phyloP scores from a whole-genome alignment of 306 rosid genomes.

The Medicago arabica region DNA sequence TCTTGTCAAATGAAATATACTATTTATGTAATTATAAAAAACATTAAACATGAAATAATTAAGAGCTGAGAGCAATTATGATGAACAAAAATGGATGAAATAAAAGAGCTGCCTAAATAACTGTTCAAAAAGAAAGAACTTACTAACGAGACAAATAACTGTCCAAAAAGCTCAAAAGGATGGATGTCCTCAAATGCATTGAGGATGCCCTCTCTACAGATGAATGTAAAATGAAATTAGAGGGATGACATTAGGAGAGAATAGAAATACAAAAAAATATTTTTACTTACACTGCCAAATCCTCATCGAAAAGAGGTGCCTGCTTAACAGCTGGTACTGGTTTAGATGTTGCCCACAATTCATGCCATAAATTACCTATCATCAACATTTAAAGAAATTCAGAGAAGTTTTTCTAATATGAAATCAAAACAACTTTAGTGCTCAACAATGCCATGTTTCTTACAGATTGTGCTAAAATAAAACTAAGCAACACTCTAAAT shows the following conservation, averaged over 20 bases:
- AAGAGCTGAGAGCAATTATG: neutral
- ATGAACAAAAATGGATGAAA: conserved; percentile 15
- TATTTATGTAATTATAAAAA: neutral
- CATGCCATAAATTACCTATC: conserved; percentile 95
- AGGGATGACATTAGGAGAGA: conserved; percentile 11
- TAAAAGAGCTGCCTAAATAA: neutral
- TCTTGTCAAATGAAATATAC: neutral
- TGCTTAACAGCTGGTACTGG: conserved; percentile 97
- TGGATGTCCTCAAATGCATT: conserved; percentile 74
- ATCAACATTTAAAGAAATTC: conserved; percentile 38
- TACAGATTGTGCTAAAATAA: conserved; percentile 15
- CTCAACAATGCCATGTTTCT: conserved; percentile 12
- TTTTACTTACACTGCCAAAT: conserved; percentile 88
- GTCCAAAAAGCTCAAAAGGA: conserved; percentile 81
- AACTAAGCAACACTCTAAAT: conserved; percentile 25
- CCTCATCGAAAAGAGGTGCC: conserved; percentile 96
- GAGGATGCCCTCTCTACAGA: conserved; percentile 93
- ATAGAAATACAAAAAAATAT: conserved; percentile 18
- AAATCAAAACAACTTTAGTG: conserved; percentile 16
- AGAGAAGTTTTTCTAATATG: conserved; percentile 32
- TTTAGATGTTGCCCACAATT: conserved; percentile 92
- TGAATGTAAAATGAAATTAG: conserved; percentile 31
- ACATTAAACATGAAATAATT: conserved; percentile 7
- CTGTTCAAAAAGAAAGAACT: conserved; percentile 44
- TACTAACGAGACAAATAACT: conserved; percentile 88